These are phyloP conservation scores for Raddia guianensis DNA, from an alignment of 176 grass and related monocot species.

Conservation along the genomic window DNA sequence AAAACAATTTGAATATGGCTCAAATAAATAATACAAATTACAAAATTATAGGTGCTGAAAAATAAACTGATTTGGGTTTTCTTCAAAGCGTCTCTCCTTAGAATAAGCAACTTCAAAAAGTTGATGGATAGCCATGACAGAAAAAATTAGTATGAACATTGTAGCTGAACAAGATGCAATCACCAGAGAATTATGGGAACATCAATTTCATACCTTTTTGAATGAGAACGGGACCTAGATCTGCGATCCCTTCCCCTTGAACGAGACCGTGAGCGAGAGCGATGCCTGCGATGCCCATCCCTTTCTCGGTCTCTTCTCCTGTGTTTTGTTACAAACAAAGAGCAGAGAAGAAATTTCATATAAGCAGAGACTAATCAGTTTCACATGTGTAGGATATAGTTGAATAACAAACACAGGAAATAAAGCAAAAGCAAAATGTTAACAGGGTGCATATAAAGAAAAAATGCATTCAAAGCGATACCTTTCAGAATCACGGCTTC, in stretches of 20 bases:
- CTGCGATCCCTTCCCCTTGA: constrained; percentile 74
- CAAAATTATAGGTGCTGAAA: neutral
- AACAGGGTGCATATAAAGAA: constrained; percentile 17
- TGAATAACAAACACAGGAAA: neutral
- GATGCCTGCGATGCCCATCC: constrained; percentile 72
- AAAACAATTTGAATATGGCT: constrained; percentile 5
- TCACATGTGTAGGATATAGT: constrained; percentile 10
- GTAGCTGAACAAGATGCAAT: constrained; percentile 26
- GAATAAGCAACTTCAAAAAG: constrained; percentile 10
- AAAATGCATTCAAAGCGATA: constrained; percentile 11
- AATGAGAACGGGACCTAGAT: constrained; percentile 66
- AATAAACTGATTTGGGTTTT: constrained; percentile 21
- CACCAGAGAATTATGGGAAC: neutral
- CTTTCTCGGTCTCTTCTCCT: constrained; percentile 78
- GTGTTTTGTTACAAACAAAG: constrained; percentile 26
- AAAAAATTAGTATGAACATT: neutral
- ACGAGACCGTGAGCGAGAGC: constrained; percentile 51
- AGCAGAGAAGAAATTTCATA: constrained; percentile 7
- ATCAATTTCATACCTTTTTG: constrained; percentile 68
- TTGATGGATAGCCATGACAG: neutral
- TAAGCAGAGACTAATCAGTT: neutral
- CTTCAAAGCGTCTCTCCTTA: constrained; percentile 4
- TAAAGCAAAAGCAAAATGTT: neutral
- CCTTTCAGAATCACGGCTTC: constrained; percentile 57
- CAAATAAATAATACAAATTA: constrained; percentile 16